These are phyloP conservation scores for Asterella californica DNA, from an alignment of 225 moss, liverwort and hornwort genomes.

Conservation along the genomic window DNA sequence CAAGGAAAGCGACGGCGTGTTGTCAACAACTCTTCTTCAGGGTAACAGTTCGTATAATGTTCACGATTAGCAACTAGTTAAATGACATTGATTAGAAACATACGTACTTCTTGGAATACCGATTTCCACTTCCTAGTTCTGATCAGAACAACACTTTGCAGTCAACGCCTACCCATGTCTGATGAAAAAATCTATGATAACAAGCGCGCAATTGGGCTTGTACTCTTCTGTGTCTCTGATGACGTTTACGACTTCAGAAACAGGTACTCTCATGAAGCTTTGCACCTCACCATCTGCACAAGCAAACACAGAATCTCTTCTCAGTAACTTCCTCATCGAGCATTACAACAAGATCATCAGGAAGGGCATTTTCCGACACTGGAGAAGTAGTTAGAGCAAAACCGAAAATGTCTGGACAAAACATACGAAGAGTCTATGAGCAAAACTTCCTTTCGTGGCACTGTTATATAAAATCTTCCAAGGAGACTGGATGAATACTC, in stretches of 20 bases:
- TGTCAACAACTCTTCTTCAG: background rate
- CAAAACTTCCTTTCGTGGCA: too few relatives aligned
- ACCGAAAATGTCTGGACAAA: background rate
- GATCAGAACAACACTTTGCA: background rate
- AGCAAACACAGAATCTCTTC: background rate
- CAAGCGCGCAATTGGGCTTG: constrained; percentile 86
- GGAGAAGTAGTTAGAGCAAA: background rate
- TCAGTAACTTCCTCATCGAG: background rate
- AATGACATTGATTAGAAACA: background rate
- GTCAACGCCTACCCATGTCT: constrained; percentile 63
- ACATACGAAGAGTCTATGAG: background rate
- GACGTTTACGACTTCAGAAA: constrained; percentile 55
- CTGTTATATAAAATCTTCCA: too few relatives aligned
- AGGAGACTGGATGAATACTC: background rate
- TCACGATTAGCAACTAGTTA: background rate
- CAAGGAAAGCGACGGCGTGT: background rate
- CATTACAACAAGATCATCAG: background rate
- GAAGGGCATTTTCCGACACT: too few relatives aligned
- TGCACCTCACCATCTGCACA: constrained; percentile 89
- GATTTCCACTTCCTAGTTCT: background rate
- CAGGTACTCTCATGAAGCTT: constrained; percentile 63
- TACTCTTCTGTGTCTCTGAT: constrained; percentile 60
- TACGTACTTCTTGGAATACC: background rate
- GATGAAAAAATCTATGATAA: constrained; percentile 77
- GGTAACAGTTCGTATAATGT: background rate